Evolutionary conservation across 495 filamentous ascomycete species (phyloP).

Genomic region (Daldinia loculata): DNA sequence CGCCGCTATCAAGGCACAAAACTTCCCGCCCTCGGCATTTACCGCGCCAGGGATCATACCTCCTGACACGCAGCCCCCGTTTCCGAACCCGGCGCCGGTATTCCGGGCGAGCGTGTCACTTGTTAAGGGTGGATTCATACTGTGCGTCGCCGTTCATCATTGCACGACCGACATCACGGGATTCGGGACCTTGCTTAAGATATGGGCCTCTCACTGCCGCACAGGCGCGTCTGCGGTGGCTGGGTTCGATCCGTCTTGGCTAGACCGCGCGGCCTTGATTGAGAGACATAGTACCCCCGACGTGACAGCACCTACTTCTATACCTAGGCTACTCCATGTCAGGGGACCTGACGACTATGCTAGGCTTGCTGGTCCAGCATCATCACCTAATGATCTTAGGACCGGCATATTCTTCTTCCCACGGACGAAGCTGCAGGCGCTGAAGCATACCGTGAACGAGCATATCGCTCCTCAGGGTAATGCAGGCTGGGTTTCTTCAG

Average conservation of each 20-base stretch:
- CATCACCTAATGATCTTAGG: conserved; percentile 2
- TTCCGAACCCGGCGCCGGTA: conserved; percentile 35
- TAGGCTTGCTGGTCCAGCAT: neutral
- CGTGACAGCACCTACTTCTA: neutral
- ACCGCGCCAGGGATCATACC: conserved; percentile 24
- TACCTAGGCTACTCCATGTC: conserved; percentile 36
- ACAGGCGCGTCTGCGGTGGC: conserved; percentile 16
- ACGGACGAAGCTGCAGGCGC: conserved; percentile 15
- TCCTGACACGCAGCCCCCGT: conserved; percentile 30
- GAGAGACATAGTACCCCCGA: neutral
- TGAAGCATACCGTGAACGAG: conserved; percentile 34
- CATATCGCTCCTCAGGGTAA: conserved; percentile 19
- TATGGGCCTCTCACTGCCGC: conserved; percentile 44
- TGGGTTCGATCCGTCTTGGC: conserved; percentile 36
- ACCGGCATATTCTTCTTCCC: conserved; percentile 40
- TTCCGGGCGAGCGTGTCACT: conserved; percentile 39
- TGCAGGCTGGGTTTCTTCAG: conserved; percentile 40
- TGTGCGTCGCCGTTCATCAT: conserved; percentile 45
- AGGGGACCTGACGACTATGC: conserved; percentile 10
- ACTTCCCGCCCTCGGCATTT: conserved; percentile 41
- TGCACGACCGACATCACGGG: conserved; percentile 44
- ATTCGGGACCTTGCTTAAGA: conserved; percentile 40
- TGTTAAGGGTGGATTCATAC: conserved; percentile 35
- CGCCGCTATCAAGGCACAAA: conserved; percentile 19
- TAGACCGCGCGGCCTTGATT: conserved; percentile 22